phyloP scores from a whole-genome alignment of 2,329 filamentous ascomycete species.

The Torrubiellomyces zombiae region DNA sequence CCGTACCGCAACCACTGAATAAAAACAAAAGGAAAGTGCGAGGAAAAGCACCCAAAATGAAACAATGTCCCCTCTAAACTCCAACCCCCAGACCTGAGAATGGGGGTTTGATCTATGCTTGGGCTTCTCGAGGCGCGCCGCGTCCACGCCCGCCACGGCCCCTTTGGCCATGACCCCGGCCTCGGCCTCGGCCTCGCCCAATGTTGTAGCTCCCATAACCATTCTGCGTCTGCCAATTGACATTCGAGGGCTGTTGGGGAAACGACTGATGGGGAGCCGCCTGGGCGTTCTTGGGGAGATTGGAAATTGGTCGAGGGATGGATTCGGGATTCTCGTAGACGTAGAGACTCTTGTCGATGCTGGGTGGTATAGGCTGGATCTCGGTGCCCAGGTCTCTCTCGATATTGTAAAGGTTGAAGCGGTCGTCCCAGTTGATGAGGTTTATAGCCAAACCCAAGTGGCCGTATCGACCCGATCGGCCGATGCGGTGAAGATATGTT shows the following conservation, averaged over 20 bases:
- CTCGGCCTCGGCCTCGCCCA: constrained; percentile 20
- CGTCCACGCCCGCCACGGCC: constrained; percentile 20
- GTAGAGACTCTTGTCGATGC: constrained; percentile 95
- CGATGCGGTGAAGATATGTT: constrained; percentile 95
- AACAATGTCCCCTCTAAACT: constrained; percentile 7
- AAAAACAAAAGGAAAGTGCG: constrained; percentile 6
- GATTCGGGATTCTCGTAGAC: constrained; percentile 94
- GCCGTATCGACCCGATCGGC: constrained; percentile 90
- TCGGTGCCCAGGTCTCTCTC: constrained; percentile 94
- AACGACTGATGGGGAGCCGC: constrained; percentile 13
- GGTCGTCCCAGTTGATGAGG: constrained; percentile 97
- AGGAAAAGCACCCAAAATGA: constrained; percentile 5
- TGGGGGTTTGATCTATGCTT: constrained; percentile 15
- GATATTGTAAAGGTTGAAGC: constrained; percentile 97
- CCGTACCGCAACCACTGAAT: constrained; percentile 4
- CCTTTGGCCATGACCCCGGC: constrained; percentile 22
- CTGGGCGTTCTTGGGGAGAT: constrained; percentile 20
- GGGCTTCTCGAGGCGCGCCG: constrained; percentile 17
- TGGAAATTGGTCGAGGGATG: constrained; percentile 66
- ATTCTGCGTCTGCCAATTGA: constrained; percentile 25
- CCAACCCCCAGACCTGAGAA: constrained; percentile 10
- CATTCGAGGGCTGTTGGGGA: constrained; percentile 9
- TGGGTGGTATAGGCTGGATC: constrained; percentile 86
- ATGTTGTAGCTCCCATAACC: constrained; percentile 18
- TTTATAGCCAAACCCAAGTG: constrained; percentile 97